A percentile compares a stretch with the other conserved stretches of the same genome.
Conservation (phyloP, 2,329 filamentous ascomycete species). For the Claviceps cyperi region DNA sequence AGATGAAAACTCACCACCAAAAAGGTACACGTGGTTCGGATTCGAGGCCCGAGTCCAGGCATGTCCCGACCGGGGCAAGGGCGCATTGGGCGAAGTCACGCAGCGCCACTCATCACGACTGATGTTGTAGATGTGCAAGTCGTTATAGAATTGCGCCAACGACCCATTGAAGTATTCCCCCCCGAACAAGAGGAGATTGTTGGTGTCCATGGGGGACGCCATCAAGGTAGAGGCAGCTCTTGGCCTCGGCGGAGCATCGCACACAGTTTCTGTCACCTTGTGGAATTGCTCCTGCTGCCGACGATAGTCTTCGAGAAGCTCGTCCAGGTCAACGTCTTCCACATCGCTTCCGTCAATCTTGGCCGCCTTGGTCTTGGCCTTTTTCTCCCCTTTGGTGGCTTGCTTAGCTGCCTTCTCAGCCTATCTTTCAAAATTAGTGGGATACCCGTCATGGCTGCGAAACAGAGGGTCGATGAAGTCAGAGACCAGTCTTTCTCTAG, state of each 20-base stretch:
- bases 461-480: neutral
- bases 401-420: conserved; percentile 63
- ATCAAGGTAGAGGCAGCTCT: conserved; percentile 71
- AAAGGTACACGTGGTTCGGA: conserved; percentile 71
- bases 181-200: conserved; percentile 82
- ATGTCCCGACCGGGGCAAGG: conserved; percentile 80
- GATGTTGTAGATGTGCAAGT: conserved; percentile 57
- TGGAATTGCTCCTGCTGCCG: conserved; percentile 87
- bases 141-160: conserved; percentile 58
- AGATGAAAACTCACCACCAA: conserved; percentile 91
- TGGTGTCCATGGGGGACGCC: conserved; percentile 71
- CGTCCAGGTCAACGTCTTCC: conserved; percentile 86
- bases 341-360: conserved; percentile 70
- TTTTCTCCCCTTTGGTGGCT: conserved; percentile 81
- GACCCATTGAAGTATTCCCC: conserved; percentile 94
- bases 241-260: conserved; percentile 57
- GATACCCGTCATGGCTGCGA: neutral
- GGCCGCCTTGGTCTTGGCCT: conserved; percentile 54
- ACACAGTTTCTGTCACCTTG: conserved; percentile 74
- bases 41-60: conserved; percentile 89
- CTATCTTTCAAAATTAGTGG: conserved; percentile 10
- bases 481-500: neutral
- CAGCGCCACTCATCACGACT: conserved; percentile 81
- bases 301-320: conserved; percentile 83
- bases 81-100: conserved; percentile 81